Percentiles rank a stretch among this genome's conserved stretches.
Evolutionary conservation across 108 stramenopile species (phyloP).

Genomic region (Pseudonitzschia delicatissima): DNA sequence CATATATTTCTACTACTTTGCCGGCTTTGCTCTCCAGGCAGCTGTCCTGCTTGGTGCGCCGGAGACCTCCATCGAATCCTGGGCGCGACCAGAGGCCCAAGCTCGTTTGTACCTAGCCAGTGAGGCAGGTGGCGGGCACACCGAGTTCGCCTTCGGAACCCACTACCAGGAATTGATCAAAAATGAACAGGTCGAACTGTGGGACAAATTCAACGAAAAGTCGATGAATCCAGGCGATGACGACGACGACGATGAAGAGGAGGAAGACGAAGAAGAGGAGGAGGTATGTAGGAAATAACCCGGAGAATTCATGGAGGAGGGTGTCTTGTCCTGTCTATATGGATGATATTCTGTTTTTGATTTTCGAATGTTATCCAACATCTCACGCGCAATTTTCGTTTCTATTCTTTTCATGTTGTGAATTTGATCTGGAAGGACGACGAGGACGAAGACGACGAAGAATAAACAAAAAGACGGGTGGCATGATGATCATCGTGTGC

Average conservation of each 20-base stretch:
- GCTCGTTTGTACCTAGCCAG: conserved; percentile 25
- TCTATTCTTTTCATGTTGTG: background rate
- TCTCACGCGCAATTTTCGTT: no score
- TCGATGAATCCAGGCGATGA: conserved; percentile 37
- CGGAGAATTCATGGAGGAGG: no score
- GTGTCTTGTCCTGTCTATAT: no score
- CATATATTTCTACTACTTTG: conserved; percentile 32
- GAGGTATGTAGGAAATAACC: no score
- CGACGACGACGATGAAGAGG: conserved; percentile 38
- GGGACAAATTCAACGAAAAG: conserved; percentile 29
- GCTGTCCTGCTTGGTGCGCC: conserved; percentile 23
- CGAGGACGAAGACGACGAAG: background rate
- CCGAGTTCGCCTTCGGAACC: conserved; percentile 36
- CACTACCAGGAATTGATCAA: conserved; percentile 37
- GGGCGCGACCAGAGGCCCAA: conserved; percentile 37
- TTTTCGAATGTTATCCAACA: no score
- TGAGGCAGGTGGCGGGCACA: conserved; percentile 5
- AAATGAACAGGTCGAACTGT: conserved; percentile 14
- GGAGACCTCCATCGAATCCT: conserved; percentile 35
- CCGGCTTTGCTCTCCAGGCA: conserved; percentile 26
- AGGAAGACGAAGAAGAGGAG: conserved; percentile 17
- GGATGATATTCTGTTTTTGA: background rate
- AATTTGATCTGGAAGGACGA: background rate
- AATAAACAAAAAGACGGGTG: background rate
- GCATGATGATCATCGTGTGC: no score